Base-by-base conservation (phyloP, 495 filamentous ascomycete genomes). In the Xylaria grammica region DNA sequence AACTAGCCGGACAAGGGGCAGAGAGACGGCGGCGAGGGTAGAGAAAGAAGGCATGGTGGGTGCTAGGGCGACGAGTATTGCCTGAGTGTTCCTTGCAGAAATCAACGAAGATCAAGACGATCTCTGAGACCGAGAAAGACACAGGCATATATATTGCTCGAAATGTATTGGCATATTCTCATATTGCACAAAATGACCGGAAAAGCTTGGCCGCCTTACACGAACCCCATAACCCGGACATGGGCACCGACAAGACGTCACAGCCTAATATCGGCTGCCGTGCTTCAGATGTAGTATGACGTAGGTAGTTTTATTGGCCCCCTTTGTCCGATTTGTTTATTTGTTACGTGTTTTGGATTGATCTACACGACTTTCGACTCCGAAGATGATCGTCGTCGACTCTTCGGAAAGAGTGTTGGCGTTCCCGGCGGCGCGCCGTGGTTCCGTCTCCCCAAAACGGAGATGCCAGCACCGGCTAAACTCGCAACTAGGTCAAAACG, bases 391-490 rank as follows among this genome's bases (percentile, higher is more conserved):
- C 26, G n/a, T 48, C 19, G 22, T 29, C 40, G 11, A n/a, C 17
- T 38, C 13, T 55, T 56, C 61, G 40, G 51, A 42, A 27, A 55
- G 42, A 32, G 26, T n/a, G 6, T 20, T 49, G 42, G 29, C 7
- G 22, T 26, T 32, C 3, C 51, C 27, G 40, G 26, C 51, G 61
- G 54, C 50, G 27, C 29, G 13, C 19, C 40, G 51, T 63, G 51
- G 20, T 63, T 63, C 61, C 61, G 61, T 48, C 10, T 63, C 56
- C 61, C 61, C 19, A 63, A 63, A 55, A 63, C 29, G 61, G 60
- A 46, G 52, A n/a, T n/a, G 24, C 57, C 20, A 34, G 22, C 45
- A 3, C 58, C 58, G 61, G 40, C n/a, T 63, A 63, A 62, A 56
- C 36, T 53, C 48, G 24, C n/a, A 22, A 22, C 8, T 29, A 19